phyloP scores from a whole-genome alignment of 495 filamentous ascomycete genomes.

The Achaetomiella virescens region DNA sequence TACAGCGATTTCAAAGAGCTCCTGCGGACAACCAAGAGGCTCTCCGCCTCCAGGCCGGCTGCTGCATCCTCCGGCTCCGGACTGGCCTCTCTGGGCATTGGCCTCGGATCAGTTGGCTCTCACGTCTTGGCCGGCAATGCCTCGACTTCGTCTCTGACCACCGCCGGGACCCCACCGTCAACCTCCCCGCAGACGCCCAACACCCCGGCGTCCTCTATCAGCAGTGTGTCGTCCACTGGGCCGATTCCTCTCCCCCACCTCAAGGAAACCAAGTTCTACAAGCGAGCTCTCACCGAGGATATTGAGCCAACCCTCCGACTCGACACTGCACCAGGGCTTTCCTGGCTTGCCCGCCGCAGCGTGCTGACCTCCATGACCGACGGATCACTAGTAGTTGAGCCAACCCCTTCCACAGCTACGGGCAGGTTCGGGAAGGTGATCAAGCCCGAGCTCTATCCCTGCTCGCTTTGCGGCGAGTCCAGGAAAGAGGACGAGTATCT shows the following conservation, averaged over 20 bases:
- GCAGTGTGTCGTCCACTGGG: constrained; percentile 32
- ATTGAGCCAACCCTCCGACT: constrained; percentile 89
- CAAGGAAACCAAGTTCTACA: constrained; percentile 92
- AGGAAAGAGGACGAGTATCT: constrained; percentile 62
- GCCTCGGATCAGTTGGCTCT: constrained; percentile 38
- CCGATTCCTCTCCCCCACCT: constrained; percentile 39
- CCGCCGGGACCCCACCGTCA: constrained; percentile 29
- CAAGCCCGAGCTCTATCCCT: constrained; percentile 60
- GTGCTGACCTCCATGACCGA: constrained; percentile 77
- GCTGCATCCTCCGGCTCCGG: constrained; percentile 11
- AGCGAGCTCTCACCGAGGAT: constrained; percentile 78
- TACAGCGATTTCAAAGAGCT: constrained; percentile 84
- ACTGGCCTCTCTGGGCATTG: constrained; percentile 45
- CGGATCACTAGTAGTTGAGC: constrained; percentile 85
- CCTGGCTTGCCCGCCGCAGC: constrained; percentile 81
- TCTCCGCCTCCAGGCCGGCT: constrained; percentile 28
- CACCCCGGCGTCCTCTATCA: constrained; percentile 44
- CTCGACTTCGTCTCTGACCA: constrained; percentile 41
- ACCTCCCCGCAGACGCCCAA: constrained; percentile 47
- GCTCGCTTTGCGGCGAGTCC: constrained; percentile 82
- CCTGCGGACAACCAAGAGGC: constrained; percentile 58
- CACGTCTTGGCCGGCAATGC: constrained; percentile 24
- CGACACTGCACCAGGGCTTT: constrained; percentile 82
- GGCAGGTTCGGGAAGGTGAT: constrained; percentile 43
- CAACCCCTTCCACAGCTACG: constrained; percentile 53